Conservation (phyloP, 1,284 basidiomycete genomes). For the Leccinum brunneo-olivaceum region DNA sequence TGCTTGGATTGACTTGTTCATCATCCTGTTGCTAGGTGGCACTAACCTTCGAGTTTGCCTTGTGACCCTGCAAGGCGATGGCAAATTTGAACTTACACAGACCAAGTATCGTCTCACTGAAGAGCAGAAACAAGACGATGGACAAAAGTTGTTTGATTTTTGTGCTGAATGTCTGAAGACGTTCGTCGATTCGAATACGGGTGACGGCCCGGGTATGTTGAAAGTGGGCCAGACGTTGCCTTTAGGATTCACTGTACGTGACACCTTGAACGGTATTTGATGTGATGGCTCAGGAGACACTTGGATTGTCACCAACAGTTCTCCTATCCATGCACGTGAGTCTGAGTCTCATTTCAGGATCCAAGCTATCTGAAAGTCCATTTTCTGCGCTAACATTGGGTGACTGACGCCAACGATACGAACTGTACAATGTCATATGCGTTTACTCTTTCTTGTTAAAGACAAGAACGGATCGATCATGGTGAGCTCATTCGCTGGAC, state of each 20-base stretch:
- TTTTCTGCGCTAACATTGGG: slow-evolving; percentile 1
- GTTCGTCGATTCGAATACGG: slow-evolving; percentile 79
- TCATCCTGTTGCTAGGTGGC: slow-evolving; percentile 50
- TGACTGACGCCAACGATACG: neutral
- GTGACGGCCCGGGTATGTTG: slow-evolving; percentile 50
- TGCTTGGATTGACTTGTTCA: no score
- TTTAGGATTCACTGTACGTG: slow-evolving; percentile 86
- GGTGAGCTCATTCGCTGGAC: slow-evolving; percentile 97
- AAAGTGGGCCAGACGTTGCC: slow-evolving; percentile 71
- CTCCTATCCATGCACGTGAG: slow-evolving; percentile 87
- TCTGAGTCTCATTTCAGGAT: slow-evolving; percentile 10
- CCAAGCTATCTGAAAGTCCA: neutral
- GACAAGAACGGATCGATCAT: slow-evolving; percentile 91
- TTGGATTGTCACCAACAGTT: slow-evolving; percentile 48
- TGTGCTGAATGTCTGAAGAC: slow-evolving; percentile 90
- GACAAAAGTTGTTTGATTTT: slow-evolving; percentile 92
- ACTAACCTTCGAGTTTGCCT: slow-evolving; percentile 98
- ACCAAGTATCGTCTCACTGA: slow-evolving; percentile 96
- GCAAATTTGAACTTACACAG: slow-evolving; percentile 97
- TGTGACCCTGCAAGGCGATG: slow-evolving; percentile 84
- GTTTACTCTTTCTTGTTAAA: slow-evolving; percentile 26
- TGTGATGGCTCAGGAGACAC: neutral
- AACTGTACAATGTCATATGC: neutral
- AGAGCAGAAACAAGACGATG: slow-evolving; percentile 98
- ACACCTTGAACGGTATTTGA: neutral